Base-by-base conservation (phyloP, 192 early-diverging fungal species). In the Chytriomyces sp. region DNA sequence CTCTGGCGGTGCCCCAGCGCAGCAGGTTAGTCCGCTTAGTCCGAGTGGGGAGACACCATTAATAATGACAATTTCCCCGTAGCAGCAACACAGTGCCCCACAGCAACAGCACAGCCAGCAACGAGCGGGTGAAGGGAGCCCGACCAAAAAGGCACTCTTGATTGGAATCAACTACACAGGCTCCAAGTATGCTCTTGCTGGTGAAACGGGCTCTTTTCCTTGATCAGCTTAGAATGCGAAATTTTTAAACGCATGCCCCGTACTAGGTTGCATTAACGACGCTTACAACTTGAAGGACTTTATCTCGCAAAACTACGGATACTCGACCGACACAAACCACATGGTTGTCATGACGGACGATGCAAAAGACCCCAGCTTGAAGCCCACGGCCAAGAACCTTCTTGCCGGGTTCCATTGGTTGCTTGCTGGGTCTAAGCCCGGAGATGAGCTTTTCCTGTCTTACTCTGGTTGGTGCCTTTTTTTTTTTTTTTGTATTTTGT, bases 341-440 rank as follows among this genome's bases (percentile, higher is more conserved):
- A 74, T 63, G 60, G 11, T 74, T n/a, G 44, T 74, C 10, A 13
- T 74, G 60, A 74, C 72, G 16, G 72, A 74, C 45, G 72, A 74
- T 47, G 13, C n/a, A 7, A 20, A 9, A 2, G 16, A 61, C 7
- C 72, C 35, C 7, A 16, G 5, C 8, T 26, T 26, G 9, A 47
- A 71, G 67, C 88, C 88, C 20, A 89, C 85, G 1, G 48, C 60
- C n/a, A 64, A 80, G 16, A 89, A 89, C 76, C 86, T 89, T 18
- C 28, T 90, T 23, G 16, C 64, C 8, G 83, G 78, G 8, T 75
- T 89, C 66, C 20, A 79, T 28, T 89, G 87, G 87, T 72, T 89
- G 44, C 76, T 89, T 20, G 68, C 62, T 18, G 84, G 71, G 57
- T 82, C 87, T 9, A 57, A 84, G 77, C 68, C 81, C 62, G 82